Evolutionary conservation across 23 red algal genomes (phyloP).

Genomic region (Gracilaria gracilis): DNA sequence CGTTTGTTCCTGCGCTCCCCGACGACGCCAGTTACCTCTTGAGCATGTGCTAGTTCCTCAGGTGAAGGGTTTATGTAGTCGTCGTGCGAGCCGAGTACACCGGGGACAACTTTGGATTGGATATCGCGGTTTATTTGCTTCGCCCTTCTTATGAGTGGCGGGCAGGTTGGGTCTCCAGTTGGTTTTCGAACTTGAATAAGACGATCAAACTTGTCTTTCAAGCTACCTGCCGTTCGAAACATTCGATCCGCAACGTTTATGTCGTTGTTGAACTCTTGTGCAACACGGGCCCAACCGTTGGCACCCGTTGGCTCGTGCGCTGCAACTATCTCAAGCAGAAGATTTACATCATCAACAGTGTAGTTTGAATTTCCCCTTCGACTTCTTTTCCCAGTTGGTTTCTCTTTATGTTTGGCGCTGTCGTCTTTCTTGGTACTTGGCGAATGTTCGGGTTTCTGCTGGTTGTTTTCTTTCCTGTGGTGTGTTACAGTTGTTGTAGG

Average conservation of each 20-base stretch:
- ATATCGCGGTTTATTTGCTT: not conserved
- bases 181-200: not conserved
- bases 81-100: not conserved
- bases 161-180: not conserved
- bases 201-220: not conserved
- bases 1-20: too few species aligned
- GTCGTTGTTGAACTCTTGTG: not conserved
- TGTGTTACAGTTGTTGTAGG: too few species aligned
- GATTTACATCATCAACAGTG: slow-evolving; percentile 7
- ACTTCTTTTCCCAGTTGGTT: too few species aligned
- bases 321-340: slow-evolving; percentile 24
- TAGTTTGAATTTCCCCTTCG: slow-evolving; percentile 21
- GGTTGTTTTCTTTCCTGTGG: too few species aligned
- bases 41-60: not conserved
- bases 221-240: not conserved
- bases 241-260: too few species aligned
- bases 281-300: slow-evolving; percentile 7
- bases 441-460: too few species aligned
- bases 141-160: not conserved
- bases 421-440: too few species aligned
- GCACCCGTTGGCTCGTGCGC: not conserved
- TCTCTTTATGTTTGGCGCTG: too few species aligned
- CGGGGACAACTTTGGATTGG: not conserved
- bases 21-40: not conserved
- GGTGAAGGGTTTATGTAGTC: not conserved